Base-by-base conservation (phyloP, 2,329 filamentous ascomycete species). In the Hymenoscyphus linearis region DNA sequence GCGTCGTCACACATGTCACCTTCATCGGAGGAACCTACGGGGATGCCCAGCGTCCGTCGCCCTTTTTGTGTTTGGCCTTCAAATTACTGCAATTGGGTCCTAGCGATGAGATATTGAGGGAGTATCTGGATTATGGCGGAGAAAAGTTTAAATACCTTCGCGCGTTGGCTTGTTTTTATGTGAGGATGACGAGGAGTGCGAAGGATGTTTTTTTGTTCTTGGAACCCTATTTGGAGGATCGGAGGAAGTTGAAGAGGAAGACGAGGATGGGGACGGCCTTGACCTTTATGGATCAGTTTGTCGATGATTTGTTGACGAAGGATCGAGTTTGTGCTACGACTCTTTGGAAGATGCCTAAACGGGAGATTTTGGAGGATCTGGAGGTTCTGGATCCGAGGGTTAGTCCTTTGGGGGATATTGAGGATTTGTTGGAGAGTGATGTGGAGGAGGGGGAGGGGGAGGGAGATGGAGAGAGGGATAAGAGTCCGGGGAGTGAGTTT, bases 61-160 rank as follows among this genome's bases (percentile, higher is more conserved):
- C 95, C 0, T 99, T 99, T 72, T 81, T 99, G 27, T 99, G 95
- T 71, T 83, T 99, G 2, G 90, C 90, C 2, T 96, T 99, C 77
- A 99, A 98, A 79, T 82, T 99, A 58, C 83, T 98, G 60, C 92
- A 97, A 77, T 82, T 99, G 10, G 87, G 86, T 27, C 95, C 95
- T 1, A 84, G 85, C 63, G 87, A 90, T 73, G 89, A 87, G 52
- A 84, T 98, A 36, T 78, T 99, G 31, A 76, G 84, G 47, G 90
- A 92, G 71, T 97, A 97, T 74, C 76, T 99, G 34, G 78, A 85
- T 60, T 88, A 87, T 69, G 88, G 88, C 60, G 91, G 87, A 53
- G 86, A 89, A 40, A 78, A 85, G 58, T 92, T 93, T 73, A 92
- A 90, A 76, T 99, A 99, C 75, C 79, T 99, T 59, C 86, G 93